Evolutionary conservation across 225 moss, liverwort and hornwort species (phyloP), one percentile per base, ranked within the genome.

Genomic region (Ulota crispa): DNA sequence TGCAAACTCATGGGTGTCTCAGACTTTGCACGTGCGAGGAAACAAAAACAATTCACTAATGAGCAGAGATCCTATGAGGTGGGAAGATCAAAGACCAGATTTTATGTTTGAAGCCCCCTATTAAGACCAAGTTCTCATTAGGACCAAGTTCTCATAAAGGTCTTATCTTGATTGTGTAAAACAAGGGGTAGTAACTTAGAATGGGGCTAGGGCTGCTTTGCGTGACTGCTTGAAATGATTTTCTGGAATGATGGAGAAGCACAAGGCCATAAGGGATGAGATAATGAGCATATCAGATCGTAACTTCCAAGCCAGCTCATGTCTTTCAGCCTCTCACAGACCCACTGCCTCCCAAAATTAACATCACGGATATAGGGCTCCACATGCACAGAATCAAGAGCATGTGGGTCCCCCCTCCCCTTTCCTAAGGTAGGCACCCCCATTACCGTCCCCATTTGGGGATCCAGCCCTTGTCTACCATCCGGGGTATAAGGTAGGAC

Each of bases 291-390:
- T 39, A 85, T 72, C 75, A 79, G 82, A 82, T 87, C 65, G 13
- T 66, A 87, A 87, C 87, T 82, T 85, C 84, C 84, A 69, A 69
- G 73, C 36, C 21, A 3, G 70, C 65, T 84, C 75, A 82, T 80
- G 41, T 68, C 64, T 31, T 39, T n/a, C n/a, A 39, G 2, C 30
- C 43, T 45, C 45, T 43, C 43, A 3, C 45, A 50, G 18, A 75
- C 18, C 64, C 73, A 57, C 75, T 32, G 64, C 87, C 74, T 47
- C 53, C 50, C 27, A 14, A 64, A 60, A 65, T 41, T 57, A 42
- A 6, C 5, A 1, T 56, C 69, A 73, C 76, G 26, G 64, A 50
- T 16, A 76, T 39, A 19, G 64, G 69, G 34, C 55, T 64, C 41
- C 82, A 56, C 75, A 75, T 76, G 62, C 55, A 39, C 56, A 26